Base-by-base conservation (phyloP, 352 stramenopile species). In the Globisporangium parvum region DNA sequence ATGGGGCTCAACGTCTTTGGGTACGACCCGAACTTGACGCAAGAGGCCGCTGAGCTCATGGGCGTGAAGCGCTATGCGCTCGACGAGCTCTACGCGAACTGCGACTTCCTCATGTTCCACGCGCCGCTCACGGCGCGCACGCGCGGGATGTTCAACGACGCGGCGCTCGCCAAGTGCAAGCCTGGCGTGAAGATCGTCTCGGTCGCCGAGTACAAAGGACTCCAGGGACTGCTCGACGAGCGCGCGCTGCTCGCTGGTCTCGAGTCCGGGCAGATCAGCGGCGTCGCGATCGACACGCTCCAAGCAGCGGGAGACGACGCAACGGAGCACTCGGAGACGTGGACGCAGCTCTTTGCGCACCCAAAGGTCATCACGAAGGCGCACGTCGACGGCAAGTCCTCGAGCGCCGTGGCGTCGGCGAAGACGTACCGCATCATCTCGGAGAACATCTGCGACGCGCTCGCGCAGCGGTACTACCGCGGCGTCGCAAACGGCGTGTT, bases 81-180 rank as follows among this genome's bases (percentile, higher is more conserved):
- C 35, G 65, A 80, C 46, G 71, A 88, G 23, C 61, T 93, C 37
- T 93, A 89, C 60, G 54, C 59, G 31, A 66, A 68, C 37, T 87
- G 79, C 41, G 96, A 98, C 77, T 97, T 98, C 66, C 84, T 98
- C 56, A 89, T 80, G 24, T 88, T 98, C 67, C 96, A 98, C 72
- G 94, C 96, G 47, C 96, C 96, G 18, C 87, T 98, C 60, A 98
- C 96, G 44, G 95, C 89, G 33, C 75, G 87, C 15, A 94, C 96
- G 40, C 76, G 78, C 44, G 73, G 94, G 62, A 96, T 98, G 71
- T 94, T 98, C 59, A 69, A 84, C 62, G 80, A 68, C 24, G 64
- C 74, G 0, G 86, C 87, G 42, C 71, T 98, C 2, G 79, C 74
- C 2, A 74, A 87, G 40, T 98, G 96, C 79, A 97, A 97, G 65